Evolutionary conservation across 192 early-diverging fungal species (phyloP), one percentile per base, ranked within the genome.

Genomic region (Oehlia diaphana): DNA sequence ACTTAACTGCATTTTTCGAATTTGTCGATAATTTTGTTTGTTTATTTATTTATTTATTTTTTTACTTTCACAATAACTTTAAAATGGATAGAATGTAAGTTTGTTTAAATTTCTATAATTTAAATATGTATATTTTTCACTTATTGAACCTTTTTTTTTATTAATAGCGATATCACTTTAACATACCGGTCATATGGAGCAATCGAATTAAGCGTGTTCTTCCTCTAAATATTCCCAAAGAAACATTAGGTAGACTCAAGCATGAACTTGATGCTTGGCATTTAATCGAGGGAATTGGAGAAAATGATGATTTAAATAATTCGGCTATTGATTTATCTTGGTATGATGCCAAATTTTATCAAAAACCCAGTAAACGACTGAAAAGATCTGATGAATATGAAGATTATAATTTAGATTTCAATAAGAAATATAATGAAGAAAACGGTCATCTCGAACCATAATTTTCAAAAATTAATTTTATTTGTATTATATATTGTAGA

Each of bases 281-380:
- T 2, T 39, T 50, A 49, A 50, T 50, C 31, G 71, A 72, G 12
- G 28, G 44, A 28, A 23, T 50, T 13, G 71, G 47, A 10, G 71
- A 72, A 26, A n/a, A 50, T 72, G 39, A 23, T 16, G 71, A 50
- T 28, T 19, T 72, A 44, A 72, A 44, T 28, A 72, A 37, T 72
- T 72, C 71, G 9, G 13, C 39, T 50, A 72, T 72, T 72, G 71
- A 72, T 72, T 50, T 72, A 50, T 50, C 39, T 26, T 50, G 39
- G 39, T 72, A 72, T 50, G 35, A 50, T 28, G 23, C 71, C 12
- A 72, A 72, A 72, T 19, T 50, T 28, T 72, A 72, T 72, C n/a
- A 16, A 26, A 44, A 37, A 21, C 71, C 71, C 12, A 72, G n/a
- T 28, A 72, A 50, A 26, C 31, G 42, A 72, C 53, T 72, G 7